A percentile compares a stretch with the other conserved stretches of the same genome.
phyloP scores from a whole-genome alignment of 2,329 filamentous ascomycete species.

The Phyllosticta ampelicida region DNA sequence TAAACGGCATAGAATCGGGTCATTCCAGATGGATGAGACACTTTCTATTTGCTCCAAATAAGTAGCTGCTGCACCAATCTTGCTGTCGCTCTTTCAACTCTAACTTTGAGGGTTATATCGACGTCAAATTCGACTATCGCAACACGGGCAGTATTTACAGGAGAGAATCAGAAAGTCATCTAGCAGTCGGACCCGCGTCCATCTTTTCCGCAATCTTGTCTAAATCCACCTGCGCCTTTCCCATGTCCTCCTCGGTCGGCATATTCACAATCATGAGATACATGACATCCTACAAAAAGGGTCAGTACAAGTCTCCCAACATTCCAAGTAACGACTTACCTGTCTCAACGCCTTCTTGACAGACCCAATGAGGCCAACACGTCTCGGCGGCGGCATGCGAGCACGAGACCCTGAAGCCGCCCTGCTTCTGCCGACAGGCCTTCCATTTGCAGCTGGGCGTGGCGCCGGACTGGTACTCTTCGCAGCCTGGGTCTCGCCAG shows the following conservation, averaged over 20 bases:
- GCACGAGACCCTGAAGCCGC: background rate
- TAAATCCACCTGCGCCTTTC: background rate
- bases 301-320: background rate
- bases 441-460: background rate
- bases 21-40: background rate
- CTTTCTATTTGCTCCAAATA: background rate
- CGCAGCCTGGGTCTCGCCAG: background rate
- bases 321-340: background rate
- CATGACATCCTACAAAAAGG: conserved; percentile 12
- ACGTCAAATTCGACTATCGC: background rate
- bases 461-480: background rate
- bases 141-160: background rate
- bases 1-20: background rate
- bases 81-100: background rate
- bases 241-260: conserved; percentile 16
- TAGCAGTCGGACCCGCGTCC: background rate
- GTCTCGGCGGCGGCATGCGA: background rate
- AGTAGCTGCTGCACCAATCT: background rate
- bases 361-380: background rate
- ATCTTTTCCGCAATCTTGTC: background rate
- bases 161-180: background rate
- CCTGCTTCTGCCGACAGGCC: background rate
- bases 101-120: background rate
- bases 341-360: conserved; percentile 4
- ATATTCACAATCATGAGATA: conserved; percentile 20